Evolutionary conservation across 257 asterid species (phyloP), one percentile per base, ranked within the genome.

Genomic region (Paraleonurus japonicus): DNA sequence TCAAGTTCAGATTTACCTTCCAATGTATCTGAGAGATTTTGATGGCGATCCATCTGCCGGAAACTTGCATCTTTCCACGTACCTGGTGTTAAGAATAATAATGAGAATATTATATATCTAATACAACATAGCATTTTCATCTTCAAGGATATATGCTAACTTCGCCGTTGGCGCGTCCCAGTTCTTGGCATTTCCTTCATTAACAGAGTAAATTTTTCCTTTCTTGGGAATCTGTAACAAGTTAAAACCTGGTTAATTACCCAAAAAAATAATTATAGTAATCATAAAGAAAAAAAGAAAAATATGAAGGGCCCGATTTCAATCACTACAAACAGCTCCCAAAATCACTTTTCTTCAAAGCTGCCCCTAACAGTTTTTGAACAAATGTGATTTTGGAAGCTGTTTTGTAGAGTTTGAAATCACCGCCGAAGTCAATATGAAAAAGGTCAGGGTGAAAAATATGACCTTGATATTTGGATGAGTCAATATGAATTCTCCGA

Each of bases 401-500:
- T n/a, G n/a, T n/a, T n/a, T n/a, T n/a, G n/a, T n/a, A n/a, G n/a
- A n/a, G n/a, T n/a, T n/a, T n/a, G n/a, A n/a, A n/a, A n/a, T n/a
- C n/a, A n/a, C n/a, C n/a, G n/a, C n/a, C n/a, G n/a, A n/a, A n/a
- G n/a, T n/a, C n/a, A 10, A 39, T 8, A 37, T 37, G 45, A 43
- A 77, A 64, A 64, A 27, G 19, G 15, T 22, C 68, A 58, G 47
- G 43, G 68, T 45, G 51, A 62, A 64, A 51, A 61, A 33, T 69
- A 10, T 51, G 74, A 94, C 98, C 98, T 88, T 89, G 41, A 94
- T 89, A 78, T 91, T 83, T n/a, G 99, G 88, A 84, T 94, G 99
- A 75, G 99, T 94, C 80, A 92, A 67, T 73, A 95, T 90, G 89
- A 95, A 95, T 78, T 95, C 99, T 67, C 98, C 99, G 12, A 92